phyloP scores from a whole-genome alignment of 2,329 filamentous ascomycete species.

The Pyrenophora seminiperda region DNA sequence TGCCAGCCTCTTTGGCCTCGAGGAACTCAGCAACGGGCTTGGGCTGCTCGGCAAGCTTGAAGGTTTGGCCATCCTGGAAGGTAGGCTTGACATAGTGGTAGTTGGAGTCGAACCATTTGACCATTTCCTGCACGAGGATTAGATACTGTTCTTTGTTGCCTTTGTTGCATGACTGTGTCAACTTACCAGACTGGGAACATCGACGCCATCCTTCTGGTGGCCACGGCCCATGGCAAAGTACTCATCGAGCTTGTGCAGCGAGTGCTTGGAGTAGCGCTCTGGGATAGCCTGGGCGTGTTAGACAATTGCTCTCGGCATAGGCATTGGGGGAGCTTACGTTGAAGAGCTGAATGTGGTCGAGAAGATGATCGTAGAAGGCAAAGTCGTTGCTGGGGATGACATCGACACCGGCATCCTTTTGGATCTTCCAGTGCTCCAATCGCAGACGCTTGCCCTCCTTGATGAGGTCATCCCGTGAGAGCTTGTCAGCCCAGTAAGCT shows the following conservation, averaged over 20 bases:
- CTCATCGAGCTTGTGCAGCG: conserved; percentile 86
- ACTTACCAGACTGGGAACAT: conserved; percentile 79
- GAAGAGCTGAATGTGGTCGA: conserved; percentile 98
- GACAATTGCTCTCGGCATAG: conserved; percentile 3
- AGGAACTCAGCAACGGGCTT: conserved; percentile 95
- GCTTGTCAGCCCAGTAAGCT: conserved; percentile 95
- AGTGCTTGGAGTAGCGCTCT: conserved; percentile 90
- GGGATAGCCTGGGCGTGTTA: conserved; percentile 72
- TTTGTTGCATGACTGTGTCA: neutral
- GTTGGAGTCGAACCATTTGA: conserved; percentile 99
- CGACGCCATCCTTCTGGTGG: conserved; percentile 91
- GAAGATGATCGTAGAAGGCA: conserved; percentile 96
- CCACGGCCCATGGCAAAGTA: conserved; percentile 99
- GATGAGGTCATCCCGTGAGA: conserved; percentile 88
- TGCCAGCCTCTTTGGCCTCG: conserved; percentile 97
- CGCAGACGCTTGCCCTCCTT: conserved; percentile 96
- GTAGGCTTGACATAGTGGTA: conserved; percentile 99
- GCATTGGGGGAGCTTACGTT: conserved; percentile 66
- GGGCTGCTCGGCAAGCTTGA: conserved; percentile 83
- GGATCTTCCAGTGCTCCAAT: conserved; percentile 98
- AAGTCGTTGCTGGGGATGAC: conserved; percentile 99
- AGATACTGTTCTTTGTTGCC: conserved; percentile 14
- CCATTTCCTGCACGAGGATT: conserved; percentile 75
- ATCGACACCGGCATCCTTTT: conserved; percentile 97
- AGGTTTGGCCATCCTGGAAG: conserved; percentile 93